These are phyloP conservation scores for Parastagonospora avenae DNA, from an alignment of 2,329 filamentous ascomycete species.

Conservation along the genomic window DNA sequence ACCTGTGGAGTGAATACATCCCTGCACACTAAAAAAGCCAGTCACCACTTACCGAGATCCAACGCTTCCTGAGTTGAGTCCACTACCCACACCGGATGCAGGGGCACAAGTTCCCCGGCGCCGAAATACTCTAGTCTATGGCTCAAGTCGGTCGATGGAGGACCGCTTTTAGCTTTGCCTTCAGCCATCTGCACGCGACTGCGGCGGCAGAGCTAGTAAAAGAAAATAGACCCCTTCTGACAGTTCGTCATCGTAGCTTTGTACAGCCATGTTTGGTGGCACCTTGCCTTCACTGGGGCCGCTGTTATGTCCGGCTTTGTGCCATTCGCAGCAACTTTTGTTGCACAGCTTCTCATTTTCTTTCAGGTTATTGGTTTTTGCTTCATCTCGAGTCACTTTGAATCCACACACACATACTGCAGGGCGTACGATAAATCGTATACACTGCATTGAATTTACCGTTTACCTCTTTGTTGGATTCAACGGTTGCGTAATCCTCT, in stretches of 20 bases:
- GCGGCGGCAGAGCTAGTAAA: slow-evolving; percentile 45
- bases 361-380: slow-evolving; percentile 14
- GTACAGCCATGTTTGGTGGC: slow-evolving; percentile 16
- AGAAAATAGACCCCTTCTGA: slow-evolving; percentile 17
- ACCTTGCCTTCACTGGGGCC: slow-evolving; percentile 12
- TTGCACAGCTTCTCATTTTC: slow-evolving; percentile 18
- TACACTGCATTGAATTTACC: slow-evolving; percentile 5
- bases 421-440: slow-evolving; percentile 5
- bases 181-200: slow-evolving; percentile 38
- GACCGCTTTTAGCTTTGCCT: slow-evolving; percentile 15
- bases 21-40: slow-evolving; percentile 35
- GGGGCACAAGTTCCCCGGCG: slow-evolving; percentile 33
- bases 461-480: neutral
- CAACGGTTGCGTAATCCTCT: neutral
- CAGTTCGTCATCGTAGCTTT: slow-evolving; percentile 33
- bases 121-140: slow-evolving; percentile 27
- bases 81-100: slow-evolving; percentile 33
- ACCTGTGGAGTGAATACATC: slow-evolving; percentile 21
- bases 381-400: slow-evolving; percentile 6
- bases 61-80: slow-evolving; percentile 26
- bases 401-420: slow-evolving; percentile 4
- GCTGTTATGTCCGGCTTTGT: slow-evolving; percentile 17
- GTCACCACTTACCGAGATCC: slow-evolving; percentile 27
- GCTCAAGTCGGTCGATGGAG: slow-evolving; percentile 20
- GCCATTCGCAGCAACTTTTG: slow-evolving; percentile 23